Conservation (phyloP, 345 rosid genomes). For the Sonneratia caseolaris region DNA sequence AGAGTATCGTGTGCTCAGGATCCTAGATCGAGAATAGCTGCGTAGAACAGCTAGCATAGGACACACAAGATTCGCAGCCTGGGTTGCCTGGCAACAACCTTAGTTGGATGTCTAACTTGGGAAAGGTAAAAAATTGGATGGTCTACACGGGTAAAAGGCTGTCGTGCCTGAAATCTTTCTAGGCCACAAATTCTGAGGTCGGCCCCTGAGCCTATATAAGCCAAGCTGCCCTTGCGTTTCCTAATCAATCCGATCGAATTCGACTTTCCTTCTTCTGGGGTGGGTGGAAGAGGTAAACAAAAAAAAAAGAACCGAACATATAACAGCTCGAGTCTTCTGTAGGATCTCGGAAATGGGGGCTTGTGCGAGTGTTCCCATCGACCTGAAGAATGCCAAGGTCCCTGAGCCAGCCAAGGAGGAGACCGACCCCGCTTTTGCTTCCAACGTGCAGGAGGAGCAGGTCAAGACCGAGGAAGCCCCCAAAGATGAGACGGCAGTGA, state of each 20-base stretch:
- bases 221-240: background rate
- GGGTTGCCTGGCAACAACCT: background rate
- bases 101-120: background rate
- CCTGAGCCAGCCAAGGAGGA: background rate
- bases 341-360: slow-evolving; percentile 1
- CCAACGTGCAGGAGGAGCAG: background rate
- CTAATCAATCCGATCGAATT: background rate
- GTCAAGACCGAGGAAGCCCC: background rate
- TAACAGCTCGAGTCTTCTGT: background rate
- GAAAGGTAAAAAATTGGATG: background rate
- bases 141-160: background rate
- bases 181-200: background rate
- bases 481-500: background rate
- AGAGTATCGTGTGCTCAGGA: too few relatives aligned
- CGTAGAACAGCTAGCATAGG: too few relatives aligned
- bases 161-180: background rate
- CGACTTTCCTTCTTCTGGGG: background rate
- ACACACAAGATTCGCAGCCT: too few relatives aligned
- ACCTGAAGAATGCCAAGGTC: background rate
- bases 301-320: background rate
- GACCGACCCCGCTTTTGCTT: background rate
- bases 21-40: too few relatives aligned
- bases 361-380: slow-evolving; percentile 1
- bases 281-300: background rate
- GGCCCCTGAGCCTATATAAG: background rate